phyloP scores from a whole-genome alignment of 169 alveolate species.

The Cryptosporidium andersoni region DNA sequence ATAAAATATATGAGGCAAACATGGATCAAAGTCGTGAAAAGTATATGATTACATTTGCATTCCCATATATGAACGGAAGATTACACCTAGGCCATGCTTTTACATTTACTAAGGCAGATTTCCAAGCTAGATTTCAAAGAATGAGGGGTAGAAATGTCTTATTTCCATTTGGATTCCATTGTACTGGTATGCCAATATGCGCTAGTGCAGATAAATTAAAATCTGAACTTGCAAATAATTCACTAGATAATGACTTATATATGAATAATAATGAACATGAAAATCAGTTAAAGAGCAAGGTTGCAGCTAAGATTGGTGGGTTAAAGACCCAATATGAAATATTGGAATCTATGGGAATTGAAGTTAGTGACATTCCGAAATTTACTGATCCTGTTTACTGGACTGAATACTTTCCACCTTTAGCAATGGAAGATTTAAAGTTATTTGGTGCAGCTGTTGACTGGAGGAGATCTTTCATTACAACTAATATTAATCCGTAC shows the following conservation, averaged over 20 bases:
- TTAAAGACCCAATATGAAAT: constrained; percentile 88
- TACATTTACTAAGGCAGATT: constrained; percentile 96
- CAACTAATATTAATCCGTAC: constrained; percentile 97
- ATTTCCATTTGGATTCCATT: constrained; percentile 98
- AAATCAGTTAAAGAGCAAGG: constrained; percentile 82
- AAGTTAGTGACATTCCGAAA: constrained; percentile 91
- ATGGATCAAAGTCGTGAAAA: constrained; percentile 85
- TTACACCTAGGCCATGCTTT: constrained; percentile 99
- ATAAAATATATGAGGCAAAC: constrained; percentile 86
- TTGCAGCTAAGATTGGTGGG: constrained; percentile 85
- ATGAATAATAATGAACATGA: constrained; percentile 35
- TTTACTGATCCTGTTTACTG: constrained; percentile 96
- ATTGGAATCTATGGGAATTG: constrained; percentile 90
- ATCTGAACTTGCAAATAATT: constrained; percentile 80
- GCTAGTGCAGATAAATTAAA: constrained; percentile 95
- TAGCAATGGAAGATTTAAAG: constrained; percentile 91
- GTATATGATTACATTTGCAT: constrained; percentile 96
- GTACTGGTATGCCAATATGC: constrained; percentile 99
- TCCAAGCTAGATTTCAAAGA: constrained; percentile 94
- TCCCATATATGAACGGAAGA: constrained; percentile 99
- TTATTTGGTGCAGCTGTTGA: constrained; percentile 89
- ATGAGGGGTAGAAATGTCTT: constrained; percentile 93
- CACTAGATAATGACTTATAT: constrained; percentile 23
- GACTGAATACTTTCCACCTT: constrained; percentile 97
- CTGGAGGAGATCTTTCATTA: constrained; percentile 98